Evolutionary conservation across 1,284 basidiomycete species (phyloP).

Genomic region (Veloboletus limbatus): DNA sequence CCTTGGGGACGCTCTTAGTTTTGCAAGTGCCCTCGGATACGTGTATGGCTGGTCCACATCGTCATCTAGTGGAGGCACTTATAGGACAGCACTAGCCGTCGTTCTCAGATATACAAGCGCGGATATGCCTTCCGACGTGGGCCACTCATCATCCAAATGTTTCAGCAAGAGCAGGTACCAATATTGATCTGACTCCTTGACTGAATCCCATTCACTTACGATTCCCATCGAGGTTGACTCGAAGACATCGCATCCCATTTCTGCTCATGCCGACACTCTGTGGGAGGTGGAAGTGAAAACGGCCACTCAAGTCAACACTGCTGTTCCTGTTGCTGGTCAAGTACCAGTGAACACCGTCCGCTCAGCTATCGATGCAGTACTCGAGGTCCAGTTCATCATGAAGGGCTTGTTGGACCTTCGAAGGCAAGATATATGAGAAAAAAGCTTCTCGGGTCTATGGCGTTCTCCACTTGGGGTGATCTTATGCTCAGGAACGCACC

Average conservation of each 20-base stretch:
- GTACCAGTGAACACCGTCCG: slow-evolving; percentile 33
- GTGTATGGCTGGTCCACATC: slow-evolving; percentile 41
- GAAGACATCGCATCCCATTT: slow-evolving; percentile 67
- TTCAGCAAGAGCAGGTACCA: slow-evolving; percentile 73
- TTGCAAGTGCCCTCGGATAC: slow-evolving; percentile 74
- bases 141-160: slow-evolving; percentile 69
- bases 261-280: slow-evolving; percentile 68
- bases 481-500: too few relatives aligned
- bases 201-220: slow-evolving; percentile 4
- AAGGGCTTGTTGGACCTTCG: slow-evolving; percentile 72
- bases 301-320: slow-evolving; percentile 68
- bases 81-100: slow-evolving; percentile 42
- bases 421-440: slow-evolving; percentile 42
- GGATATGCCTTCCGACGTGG: slow-evolving; percentile 73
- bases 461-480: too few relatives aligned
- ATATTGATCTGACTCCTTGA: slow-evolving; percentile 5
- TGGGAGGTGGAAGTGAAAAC: slow-evolving; percentile 86
- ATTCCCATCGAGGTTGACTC: slow-evolving; percentile 52
- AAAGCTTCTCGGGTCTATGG: too few relatives aligned
- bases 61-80: slow-evolving; percentile 6
- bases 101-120: slow-evolving; percentile 74
- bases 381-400: slow-evolving; percentile 77
- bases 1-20: slow-evolving; percentile 70
- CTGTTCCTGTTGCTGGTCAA: slow-evolving; percentile 62
- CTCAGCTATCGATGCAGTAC: slow-evolving; percentile 60